Conservation (phyloP, 805 yeast genomes). For the Myxozyma monticola region DNA sequence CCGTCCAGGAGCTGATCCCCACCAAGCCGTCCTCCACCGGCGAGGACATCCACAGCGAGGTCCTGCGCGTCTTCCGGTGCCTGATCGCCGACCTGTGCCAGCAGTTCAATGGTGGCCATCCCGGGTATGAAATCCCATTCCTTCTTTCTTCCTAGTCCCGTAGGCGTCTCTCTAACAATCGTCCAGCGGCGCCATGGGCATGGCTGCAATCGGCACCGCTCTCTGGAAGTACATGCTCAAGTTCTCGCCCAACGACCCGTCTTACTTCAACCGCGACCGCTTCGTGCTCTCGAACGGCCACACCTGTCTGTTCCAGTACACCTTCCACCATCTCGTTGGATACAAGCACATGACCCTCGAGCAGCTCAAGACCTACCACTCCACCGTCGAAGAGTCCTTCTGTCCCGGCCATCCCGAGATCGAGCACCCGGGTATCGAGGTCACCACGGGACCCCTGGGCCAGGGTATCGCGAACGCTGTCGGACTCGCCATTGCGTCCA, state of each 20-base stretch:
- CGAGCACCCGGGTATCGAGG: constrained; percentile 38
- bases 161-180: too few relatives aligned
- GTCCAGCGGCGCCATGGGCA: constrained; percentile 22
- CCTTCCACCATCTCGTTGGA: constrained; percentile 37
- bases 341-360: constrained; percentile 43
- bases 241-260: constrained; percentile 39
- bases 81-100: constrained; percentile 15
- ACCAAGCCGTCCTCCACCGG: constrained; percentile 10
- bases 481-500: constrained; percentile 44
- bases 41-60: constrained; percentile 8
- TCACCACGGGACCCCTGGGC: constrained; percentile 34
- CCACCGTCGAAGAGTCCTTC: constrained; percentile 21
- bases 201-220: constrained; percentile 40
- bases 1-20: background rate
- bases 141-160: too few relatives aligned
- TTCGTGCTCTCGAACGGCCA: constrained; percentile 45
- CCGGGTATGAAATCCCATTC: constrained; percentile 14
- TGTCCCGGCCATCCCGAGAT: constrained; percentile 42
- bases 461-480: constrained; percentile 47
- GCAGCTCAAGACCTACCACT: constrained; percentile 43
- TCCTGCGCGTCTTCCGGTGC: constrained; percentile 10
- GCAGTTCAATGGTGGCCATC: constrained; percentile 19
- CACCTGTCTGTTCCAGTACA: constrained; percentile 32
- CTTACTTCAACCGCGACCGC: constrained; percentile 43
- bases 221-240: constrained; percentile 41